Conservation (phyloP, 108 stramenopile species). For the Skeletonema costatum region DNA sequence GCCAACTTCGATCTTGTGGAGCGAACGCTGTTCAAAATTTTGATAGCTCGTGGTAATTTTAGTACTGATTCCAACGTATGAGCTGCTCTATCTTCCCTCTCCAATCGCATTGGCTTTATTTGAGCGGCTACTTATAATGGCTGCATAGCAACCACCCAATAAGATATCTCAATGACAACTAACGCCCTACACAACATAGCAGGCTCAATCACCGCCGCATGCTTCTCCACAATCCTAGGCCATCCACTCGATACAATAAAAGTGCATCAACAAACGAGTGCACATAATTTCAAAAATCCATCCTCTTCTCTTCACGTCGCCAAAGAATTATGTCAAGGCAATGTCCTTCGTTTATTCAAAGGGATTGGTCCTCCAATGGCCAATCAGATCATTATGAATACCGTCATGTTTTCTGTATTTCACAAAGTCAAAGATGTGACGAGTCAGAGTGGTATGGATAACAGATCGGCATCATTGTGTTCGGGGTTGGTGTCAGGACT, state of each 20-base stretch:
- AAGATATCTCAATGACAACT: background rate
- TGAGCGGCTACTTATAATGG: too few species aligned
- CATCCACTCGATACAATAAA: conserved; percentile 64
- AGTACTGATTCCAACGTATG: too few species aligned
- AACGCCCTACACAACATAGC: background rate
- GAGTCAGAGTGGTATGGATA: conserved; percentile 7
- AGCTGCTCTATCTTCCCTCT: too few species aligned
- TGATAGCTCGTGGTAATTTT: too few species aligned
- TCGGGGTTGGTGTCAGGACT: conserved; percentile 54
- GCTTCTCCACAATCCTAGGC: conserved; percentile 46
- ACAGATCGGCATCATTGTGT: conserved; percentile 17
- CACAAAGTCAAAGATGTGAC: conserved; percentile 14
- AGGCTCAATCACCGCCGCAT: conserved; percentile 40
- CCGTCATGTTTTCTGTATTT: conserved; percentile 56
- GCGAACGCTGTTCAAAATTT: too few species aligned
- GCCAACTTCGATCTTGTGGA: too few species aligned
- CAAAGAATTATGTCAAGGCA: background rate
- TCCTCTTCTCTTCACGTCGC: too few species aligned
- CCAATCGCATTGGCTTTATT: too few species aligned
- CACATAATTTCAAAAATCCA: background rate
- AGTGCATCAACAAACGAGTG: conserved; percentile 51
- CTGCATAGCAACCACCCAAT: too few species aligned
- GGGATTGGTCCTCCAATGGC: conserved; percentile 52
- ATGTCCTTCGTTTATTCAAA: conserved; percentile 29
- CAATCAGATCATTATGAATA: conserved; percentile 49